Conservation (phyloP, 2,329 filamentous ascomycete species). For the Fusarium fujikuroi region DNA sequence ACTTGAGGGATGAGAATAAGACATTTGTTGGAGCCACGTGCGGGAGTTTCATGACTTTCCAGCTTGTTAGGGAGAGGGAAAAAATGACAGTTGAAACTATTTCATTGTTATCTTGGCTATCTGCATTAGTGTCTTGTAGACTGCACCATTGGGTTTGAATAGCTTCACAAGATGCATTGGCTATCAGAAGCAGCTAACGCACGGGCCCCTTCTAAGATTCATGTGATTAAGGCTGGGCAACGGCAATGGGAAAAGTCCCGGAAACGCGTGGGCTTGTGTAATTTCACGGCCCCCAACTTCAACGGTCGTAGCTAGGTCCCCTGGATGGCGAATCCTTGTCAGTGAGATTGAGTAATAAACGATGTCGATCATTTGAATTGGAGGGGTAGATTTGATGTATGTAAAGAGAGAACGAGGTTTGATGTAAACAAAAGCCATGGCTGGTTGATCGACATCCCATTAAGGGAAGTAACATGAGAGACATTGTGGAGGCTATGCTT, state of each 20-base stretch:
- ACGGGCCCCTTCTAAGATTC: background rate
- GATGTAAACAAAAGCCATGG: constrained; percentile 8
- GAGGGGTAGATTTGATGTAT: constrained; percentile 11
- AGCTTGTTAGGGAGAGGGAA: background rate
- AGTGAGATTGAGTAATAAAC: constrained; percentile 16
- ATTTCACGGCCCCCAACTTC: background rate
- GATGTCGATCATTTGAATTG: constrained; percentile 25
- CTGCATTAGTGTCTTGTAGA: background rate
- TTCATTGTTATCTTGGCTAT: background rate
- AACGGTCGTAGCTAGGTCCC: constrained; percentile 17
- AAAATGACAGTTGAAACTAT: background rate
- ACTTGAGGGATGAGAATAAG: constrained; percentile 1
- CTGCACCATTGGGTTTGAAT: background rate
- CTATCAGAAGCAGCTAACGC: background rate
- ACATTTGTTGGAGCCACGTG: constrained; percentile 13
- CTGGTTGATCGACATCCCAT: background rate
- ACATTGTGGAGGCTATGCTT: constrained; percentile 27
- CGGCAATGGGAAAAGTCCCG: background rate
- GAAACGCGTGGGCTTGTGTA: background rate
- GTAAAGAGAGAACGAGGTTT: background rate
- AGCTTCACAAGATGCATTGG: constrained; percentile 2
- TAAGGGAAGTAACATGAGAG: constrained; percentile 11
- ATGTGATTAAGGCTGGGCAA: constrained; percentile 13
- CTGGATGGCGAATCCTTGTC: constrained; percentile 22
- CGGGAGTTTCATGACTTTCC: constrained; percentile 3